These are phyloP conservation scores for Xylariaceae sp. DNA, from an alignment of 2,329 filamentous ascomycete species.

Conservation along the genomic window DNA sequence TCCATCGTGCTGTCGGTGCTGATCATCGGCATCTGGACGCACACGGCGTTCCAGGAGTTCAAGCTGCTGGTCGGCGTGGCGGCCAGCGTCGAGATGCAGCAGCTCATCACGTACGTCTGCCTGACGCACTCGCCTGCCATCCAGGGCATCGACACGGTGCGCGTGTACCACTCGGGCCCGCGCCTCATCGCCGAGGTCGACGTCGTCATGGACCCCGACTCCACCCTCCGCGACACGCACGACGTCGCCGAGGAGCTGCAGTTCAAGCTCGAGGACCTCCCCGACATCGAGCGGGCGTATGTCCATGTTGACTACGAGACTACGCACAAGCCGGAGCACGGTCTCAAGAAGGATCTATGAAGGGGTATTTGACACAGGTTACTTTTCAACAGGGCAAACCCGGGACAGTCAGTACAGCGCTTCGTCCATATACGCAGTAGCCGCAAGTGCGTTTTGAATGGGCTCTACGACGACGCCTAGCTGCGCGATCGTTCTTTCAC, in stretches of 20 bases:
- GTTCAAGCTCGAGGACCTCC: conserved; percentile 86
- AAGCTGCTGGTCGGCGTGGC: conserved; percentile 84
- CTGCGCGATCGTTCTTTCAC: no score
- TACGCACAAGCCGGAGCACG: conserved; percentile 84
- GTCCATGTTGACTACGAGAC: conserved; percentile 98
- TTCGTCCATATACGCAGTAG: no score
- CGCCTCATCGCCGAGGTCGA: conserved; percentile 93
- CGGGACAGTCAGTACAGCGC: no score
- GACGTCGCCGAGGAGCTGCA: conserved; percentile 93
- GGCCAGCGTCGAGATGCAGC: conserved; percentile 77
- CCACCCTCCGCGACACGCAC: conserved; percentile 72
- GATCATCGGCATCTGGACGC: conserved; percentile 75
- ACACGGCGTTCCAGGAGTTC: conserved; percentile 84
- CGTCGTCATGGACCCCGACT: conserved; percentile 79
- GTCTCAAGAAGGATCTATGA: conserved; percentile 58
- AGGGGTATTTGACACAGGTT: conserved; percentile 6
- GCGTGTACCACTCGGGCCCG: conserved; percentile 85
- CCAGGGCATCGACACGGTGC: conserved; percentile 85
- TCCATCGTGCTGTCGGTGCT: conserved; percentile 77
- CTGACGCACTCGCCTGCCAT: conserved; percentile 84
- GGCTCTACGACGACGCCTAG: no score
- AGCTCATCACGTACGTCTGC: conserved; percentile 93
- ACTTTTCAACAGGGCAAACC: no score
- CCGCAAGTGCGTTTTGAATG: no score
- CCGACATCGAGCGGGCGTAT: conserved; percentile 88